These are phyloP conservation scores for Colletotrichum trifolii DNA, from an alignment of 2,329 filamentous ascomycete genomes.

Conservation along the genomic window DNA sequence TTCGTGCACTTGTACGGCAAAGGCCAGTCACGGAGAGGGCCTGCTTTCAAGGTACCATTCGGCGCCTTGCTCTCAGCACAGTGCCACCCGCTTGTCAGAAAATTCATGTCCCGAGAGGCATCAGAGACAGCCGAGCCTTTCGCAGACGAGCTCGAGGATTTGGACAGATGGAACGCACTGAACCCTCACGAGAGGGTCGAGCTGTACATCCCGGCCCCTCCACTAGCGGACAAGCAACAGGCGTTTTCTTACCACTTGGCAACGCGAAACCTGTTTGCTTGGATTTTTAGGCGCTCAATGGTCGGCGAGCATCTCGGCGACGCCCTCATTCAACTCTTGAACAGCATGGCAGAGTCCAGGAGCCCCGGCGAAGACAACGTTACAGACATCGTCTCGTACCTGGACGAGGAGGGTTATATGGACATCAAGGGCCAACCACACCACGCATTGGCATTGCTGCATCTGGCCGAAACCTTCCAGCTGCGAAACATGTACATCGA, in stretches of 20 bases:
- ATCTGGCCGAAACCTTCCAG: conserved; percentile 74
- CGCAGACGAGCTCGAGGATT: conserved; percentile 39
- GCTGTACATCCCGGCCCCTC: conserved; percentile 76
- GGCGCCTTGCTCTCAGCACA: conserved; percentile 65
- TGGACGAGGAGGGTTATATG: conserved; percentile 76
- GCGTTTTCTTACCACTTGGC: conserved; percentile 73
- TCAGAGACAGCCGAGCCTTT: conserved; percentile 22
- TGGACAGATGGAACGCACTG: conserved; percentile 46
- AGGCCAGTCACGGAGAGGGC: conserved; percentile 72
- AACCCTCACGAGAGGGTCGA: conserved; percentile 57
- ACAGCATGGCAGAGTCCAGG: conserved; percentile 73
- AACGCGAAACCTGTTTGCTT: conserved; percentile 82
- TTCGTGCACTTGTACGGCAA: conserved; percentile 75
- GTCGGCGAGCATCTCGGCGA: conserved; percentile 75
- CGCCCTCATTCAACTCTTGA: conserved; percentile 72
- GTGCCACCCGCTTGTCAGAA: conserved; percentile 70
- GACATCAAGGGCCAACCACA: conserved; percentile 73
- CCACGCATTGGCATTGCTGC: conserved; percentile 75
- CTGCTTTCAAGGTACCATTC: conserved; percentile 75
- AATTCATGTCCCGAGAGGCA: conserved; percentile 50
- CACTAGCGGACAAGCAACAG: conserved; percentile 61
- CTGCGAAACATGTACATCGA: conserved; percentile 75
- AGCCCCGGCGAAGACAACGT: conserved; percentile 65
- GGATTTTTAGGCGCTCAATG: conserved; percentile 71
- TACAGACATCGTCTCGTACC: conserved; percentile 71